phyloP scores from a whole-genome alignment of 352 stramenopile species.

The Phytopythium aichiense region DNA sequence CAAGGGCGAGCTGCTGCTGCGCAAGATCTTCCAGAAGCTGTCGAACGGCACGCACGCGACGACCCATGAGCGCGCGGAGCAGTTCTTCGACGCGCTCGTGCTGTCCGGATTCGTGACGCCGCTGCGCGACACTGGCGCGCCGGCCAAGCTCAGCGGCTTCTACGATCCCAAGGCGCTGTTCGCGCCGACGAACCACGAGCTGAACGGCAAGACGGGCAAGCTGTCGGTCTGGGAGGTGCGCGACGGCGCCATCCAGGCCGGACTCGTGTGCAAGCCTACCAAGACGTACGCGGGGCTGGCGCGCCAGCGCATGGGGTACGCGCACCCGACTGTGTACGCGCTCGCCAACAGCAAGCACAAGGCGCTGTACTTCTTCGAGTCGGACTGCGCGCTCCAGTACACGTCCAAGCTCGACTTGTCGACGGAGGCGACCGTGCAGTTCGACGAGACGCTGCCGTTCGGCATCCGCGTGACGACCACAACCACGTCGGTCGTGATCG shows the following conservation, averaged over 20 bases:
- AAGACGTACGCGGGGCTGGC: constrained; percentile 11
- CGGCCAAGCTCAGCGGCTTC: constrained; percentile 1
- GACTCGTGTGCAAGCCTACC: constrained; percentile 20
- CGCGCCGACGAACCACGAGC: constrained; percentile 1
- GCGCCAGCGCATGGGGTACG: constrained; percentile 24
- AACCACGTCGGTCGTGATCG: constrained; percentile 14
- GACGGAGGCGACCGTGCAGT: constrained; percentile 4
- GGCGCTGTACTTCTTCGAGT: constrained; percentile 43
- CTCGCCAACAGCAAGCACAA: constrained; percentile 41
- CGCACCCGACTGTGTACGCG: constrained; percentile 24
- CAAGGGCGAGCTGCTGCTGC: constrained; percentile 8
- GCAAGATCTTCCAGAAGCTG: constrained; percentile 8
- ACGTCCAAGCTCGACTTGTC: constrained; percentile 15
- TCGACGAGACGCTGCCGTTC: constrained; percentile 16
- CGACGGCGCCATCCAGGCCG: constrained; percentile 28
- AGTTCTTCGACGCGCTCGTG: constrained; percentile 10
- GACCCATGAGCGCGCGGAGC: constrained; percentile 8
- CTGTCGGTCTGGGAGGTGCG: constrained; percentile 8
- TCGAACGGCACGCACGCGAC: constrained; percentile 4
- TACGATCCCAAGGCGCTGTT: constrained; percentile 8
- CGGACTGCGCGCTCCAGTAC: constrained; percentile 32
- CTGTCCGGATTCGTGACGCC: constrained; percentile 8
- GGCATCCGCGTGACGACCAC: constrained; percentile 26
- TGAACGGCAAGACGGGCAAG: constrained; percentile 5
- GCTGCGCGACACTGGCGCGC: not conserved